A percentile compares a stretch with the other conserved stretches of the same genome.
Evolutionary conservation across 441 rosid genomes (phyloP).

Genomic region (Pelargonium cotyledonis): DNA sequence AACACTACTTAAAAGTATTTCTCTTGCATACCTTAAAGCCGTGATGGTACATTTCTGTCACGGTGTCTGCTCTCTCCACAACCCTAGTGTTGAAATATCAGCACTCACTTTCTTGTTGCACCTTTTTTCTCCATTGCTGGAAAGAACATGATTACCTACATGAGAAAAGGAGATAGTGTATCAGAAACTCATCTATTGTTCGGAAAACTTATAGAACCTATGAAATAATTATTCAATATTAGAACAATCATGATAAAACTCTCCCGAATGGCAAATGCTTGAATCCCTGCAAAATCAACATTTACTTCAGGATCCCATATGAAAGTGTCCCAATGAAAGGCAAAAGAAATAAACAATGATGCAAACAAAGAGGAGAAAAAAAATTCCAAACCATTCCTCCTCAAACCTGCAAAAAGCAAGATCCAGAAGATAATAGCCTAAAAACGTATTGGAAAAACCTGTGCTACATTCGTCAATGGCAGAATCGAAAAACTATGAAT

Average conservation of each 20-base stretch:
- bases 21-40: no score
- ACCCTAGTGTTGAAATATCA: neutral
- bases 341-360: constrained; percentile 14
- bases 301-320: constrained; percentile 31
- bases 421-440: constrained; percentile 19
- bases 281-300: constrained; percentile 71
- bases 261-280: constrained; percentile 44
- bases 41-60: no score
- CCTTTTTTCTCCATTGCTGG: neutral
- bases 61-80: neutral
- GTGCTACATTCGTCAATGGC: constrained; percentile 28
- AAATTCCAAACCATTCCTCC: constrained; percentile 13
- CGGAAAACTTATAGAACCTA: constrained; percentile 8
- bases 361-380: constrained; percentile 13
- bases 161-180: constrained; percentile 7
- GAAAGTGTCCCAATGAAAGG: constrained; percentile 24
- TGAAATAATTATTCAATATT: constrained; percentile 23
- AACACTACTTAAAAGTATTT: no score
- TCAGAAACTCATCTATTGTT: constrained; percentile 12
- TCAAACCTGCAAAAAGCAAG: constrained; percentile 31
- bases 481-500: constrained; percentile 12
- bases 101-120: neutral
- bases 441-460: constrained; percentile 23
- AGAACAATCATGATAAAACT: constrained; percentile 27
- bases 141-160: constrained; percentile 26